Conservation (phyloP, 75 land plant species). For the Ceratopteris richardii region DNA sequence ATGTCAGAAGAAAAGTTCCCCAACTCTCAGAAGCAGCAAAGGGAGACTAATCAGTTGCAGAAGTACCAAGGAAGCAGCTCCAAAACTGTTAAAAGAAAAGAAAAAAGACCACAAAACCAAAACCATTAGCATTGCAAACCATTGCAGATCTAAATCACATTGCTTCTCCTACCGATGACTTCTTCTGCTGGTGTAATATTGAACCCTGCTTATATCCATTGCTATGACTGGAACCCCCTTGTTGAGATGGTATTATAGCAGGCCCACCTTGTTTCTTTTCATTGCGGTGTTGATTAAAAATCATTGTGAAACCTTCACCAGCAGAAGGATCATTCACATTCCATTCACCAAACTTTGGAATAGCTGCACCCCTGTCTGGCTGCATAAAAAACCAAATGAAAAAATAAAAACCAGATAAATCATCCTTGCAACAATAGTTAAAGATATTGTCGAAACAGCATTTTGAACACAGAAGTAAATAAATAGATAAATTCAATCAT, state of each 20-base stretch:
- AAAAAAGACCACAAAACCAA: too few species aligned
- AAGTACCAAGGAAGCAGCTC: too few species aligned
- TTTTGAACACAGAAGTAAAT: too few species aligned
- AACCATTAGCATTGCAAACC: too few species aligned
- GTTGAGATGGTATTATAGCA: conserved; percentile 11
- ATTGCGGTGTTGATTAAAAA: conserved; percentile 25
- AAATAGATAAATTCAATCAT: too few species aligned
- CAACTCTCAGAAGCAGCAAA: too few species aligned
- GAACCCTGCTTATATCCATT: neutral
- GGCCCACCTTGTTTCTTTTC: conserved; percentile 27
- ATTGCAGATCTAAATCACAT: too few species aligned
- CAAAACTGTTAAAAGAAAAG: too few species aligned
- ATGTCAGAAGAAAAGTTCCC: too few species aligned
- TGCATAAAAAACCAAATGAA: conserved; percentile 12
- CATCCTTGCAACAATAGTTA: neutral
- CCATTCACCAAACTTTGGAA: conserved; percentile 42
- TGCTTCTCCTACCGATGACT: conserved; percentile 1
- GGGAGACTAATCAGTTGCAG: too few species aligned
- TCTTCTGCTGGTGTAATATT: neutral
- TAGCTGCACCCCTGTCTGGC: conserved; percentile 18
- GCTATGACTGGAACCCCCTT: conserved; percentile 3
- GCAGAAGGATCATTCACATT: conserved; percentile 28
- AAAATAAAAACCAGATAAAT: neutral
- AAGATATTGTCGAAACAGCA: too few species aligned
- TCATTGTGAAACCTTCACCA: conserved; percentile 34